Base-by-base conservation (phyloP, 2,329 filamentous ascomycete species). In the Massarina eburnea region DNA sequence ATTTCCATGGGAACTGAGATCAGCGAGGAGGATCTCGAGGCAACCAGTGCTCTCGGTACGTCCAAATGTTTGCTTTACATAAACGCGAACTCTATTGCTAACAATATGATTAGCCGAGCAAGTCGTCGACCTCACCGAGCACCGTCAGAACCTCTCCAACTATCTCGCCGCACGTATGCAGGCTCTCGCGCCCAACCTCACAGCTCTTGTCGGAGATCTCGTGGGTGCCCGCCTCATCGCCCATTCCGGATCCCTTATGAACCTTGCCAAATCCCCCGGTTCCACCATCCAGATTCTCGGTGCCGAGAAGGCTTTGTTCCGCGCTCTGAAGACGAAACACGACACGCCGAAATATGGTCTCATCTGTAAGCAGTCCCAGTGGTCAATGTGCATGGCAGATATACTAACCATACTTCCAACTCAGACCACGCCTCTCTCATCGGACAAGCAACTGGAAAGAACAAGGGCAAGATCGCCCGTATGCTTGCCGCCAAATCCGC, bases 1-100 rank as follows among this genome's bases (percentile, higher is more conserved):
- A 88, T 96, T 52, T 95, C 88, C 70, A 99, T 99, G 94, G 94
- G 94, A 73, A 96, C 92, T 20, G 94, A 99, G 73, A 96, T 99
- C 68, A 92, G 87, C 45, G 81, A 88, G 4, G 88, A 95, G 67
- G 94, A 99, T 79, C 76, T 97, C 50, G 86, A 91, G 58, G 96
- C 95, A 78, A 96, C 97, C 61, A 85, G 88, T 70, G 83, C 89
- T 46, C 80, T 99, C 46, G 94, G n/a, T n/a, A n/a, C n/a, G n/a
- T n/a, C n/a, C n/a, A n/a, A n/a, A n/a, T n/a, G n/a, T n/a, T n/a
- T n/a, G n/a, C n/a, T n/a, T n/a, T n/a, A n/a, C n/a, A n/a, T n/a
- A n/a, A n/a, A n/a, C n/a, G n/a, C n/a, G n/a, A n/a, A n/a, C n/a
- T n/a, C n/a, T n/a, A n/a, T n/a, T n/a, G n/a, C n/a, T n/a, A n/a